Percentiles rank a stretch among this genome's conserved stretches.
These are phyloP conservation scores for Talaromyces sp. DNA, from an alignment of 2,329 filamentous ascomycete genomes.

Conservation along the genomic window DNA sequence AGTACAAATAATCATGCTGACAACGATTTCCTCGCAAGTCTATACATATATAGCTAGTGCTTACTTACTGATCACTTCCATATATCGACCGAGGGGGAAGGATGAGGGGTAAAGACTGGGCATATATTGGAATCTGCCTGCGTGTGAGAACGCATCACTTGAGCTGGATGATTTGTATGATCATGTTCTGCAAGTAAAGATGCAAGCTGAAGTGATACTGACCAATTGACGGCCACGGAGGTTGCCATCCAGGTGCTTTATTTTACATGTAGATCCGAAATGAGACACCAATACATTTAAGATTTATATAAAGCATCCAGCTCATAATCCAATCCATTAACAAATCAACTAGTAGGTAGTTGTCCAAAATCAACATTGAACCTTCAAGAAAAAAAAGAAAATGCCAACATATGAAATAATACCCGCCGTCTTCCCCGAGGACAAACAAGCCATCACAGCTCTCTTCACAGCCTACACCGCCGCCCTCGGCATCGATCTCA, in stretches of 20 bases:
- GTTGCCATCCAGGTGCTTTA: background rate
- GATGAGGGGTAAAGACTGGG: background rate
- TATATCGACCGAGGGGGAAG: background rate
- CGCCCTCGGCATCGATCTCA: slow-evolving; percentile 53
- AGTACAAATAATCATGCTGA: background rate
- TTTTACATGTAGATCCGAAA: background rate
- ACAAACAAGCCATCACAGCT: slow-evolving; percentile 41
- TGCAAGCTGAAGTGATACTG: background rate
- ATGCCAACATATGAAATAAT: slow-evolving; percentile 26
- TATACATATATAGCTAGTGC: background rate
- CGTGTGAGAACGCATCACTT: background rate
- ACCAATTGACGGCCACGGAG: too few species aligned
- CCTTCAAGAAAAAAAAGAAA: background rate
- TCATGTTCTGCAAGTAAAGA: background rate
- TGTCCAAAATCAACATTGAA: background rate
- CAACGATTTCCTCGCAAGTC: background rate
- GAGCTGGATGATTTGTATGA: background rate
- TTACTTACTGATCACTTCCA: background rate
- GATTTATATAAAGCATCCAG: background rate
- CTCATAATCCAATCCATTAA: background rate
- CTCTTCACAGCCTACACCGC: slow-evolving; percentile 44
- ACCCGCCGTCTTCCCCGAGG: slow-evolving; percentile 39
- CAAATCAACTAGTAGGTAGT: background rate
- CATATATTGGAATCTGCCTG: background rate
- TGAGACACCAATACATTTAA: background rate